phyloP scores from a whole-genome alignment of 192 early-diverging fungal species.

The Phycomyces blakesleeanus region DNA sequence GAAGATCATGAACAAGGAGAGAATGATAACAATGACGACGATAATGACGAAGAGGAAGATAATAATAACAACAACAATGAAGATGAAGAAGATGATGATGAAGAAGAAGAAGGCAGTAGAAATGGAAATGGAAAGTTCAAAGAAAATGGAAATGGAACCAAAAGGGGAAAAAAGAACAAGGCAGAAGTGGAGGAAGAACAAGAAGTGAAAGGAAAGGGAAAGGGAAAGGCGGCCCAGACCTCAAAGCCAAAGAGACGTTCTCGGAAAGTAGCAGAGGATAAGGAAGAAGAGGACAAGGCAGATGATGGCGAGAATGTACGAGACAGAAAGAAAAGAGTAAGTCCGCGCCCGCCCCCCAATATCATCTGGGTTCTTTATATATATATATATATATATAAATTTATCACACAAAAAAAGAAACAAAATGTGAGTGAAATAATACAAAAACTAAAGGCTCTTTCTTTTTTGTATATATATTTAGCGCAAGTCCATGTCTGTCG shows the following conservation, averaged over 20 bases:
- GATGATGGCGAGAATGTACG: background rate
- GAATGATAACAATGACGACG: background rate
- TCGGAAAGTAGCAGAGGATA: background rate
- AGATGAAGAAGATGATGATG: slow-evolving; percentile 4
- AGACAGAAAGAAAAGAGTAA: slow-evolving; percentile 9
- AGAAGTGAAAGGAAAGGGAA: slow-evolving; percentile 3
- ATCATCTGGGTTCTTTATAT: no score
- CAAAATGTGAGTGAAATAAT: no score
- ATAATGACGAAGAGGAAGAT: slow-evolving; percentile 8
- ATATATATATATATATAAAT: no score
- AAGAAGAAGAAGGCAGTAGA: no score
- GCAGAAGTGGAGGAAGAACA: slow-evolving; percentile 7
- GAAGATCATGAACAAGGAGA: background rate
- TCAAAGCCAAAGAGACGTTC: background rate
- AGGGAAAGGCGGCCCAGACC: background rate
- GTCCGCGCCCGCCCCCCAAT: background rate
- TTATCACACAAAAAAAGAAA: no score
- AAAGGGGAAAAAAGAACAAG: background rate
- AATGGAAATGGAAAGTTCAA: background rate
- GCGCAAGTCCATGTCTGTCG: slow-evolving; percentile 21
- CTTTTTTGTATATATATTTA: background rate
- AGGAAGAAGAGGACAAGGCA: slow-evolving; percentile 4
- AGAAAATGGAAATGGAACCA: slow-evolving; percentile 3
- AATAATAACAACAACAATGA: no score
- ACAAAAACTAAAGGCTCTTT: background rate